These are phyloP conservation scores for Metarhizium anisopliae DNA, from an alignment of 2,329 filamentous ascomycete species.

Conservation along the genomic window DNA sequence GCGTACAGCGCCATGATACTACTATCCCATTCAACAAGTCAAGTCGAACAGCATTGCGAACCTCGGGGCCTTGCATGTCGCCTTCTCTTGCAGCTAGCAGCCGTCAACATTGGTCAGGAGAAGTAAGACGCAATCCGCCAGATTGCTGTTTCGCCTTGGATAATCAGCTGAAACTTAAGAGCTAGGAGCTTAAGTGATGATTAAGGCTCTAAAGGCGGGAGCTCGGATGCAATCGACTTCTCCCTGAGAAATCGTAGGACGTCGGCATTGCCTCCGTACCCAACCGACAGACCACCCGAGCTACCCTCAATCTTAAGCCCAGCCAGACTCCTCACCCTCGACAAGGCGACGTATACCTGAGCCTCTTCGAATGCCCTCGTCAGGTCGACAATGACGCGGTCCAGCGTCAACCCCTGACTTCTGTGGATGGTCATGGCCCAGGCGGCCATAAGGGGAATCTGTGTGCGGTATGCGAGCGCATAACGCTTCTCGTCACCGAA, in stretches of 20 bases:
- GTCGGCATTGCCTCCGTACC: neutral
- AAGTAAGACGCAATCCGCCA: too few species aligned
- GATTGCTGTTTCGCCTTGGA: neutral
- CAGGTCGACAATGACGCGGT: constrained; percentile 48
- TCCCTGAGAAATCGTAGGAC: neutral
- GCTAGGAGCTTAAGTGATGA: neutral
- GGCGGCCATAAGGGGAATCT: constrained; percentile 49
- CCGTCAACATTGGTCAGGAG: neutral
- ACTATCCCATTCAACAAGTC: neutral
- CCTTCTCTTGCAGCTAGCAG: neutral
- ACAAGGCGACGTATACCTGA: constrained; percentile 46
- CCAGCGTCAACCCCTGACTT: constrained; percentile 53
- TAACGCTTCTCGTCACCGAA: constrained; percentile 35
- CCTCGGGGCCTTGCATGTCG: neutral
- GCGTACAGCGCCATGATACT: neutral
- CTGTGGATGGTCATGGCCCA: constrained; percentile 60
- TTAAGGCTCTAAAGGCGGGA: neutral
- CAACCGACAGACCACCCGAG: neutral
- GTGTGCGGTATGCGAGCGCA: constrained; percentile 43
- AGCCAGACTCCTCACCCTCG: constrained; percentile 11
- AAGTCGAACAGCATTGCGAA: neutral
- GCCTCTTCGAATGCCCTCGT: constrained; percentile 42
- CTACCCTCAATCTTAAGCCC: constrained; percentile 11
- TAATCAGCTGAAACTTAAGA: neutral
- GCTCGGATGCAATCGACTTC: neutral